Percentiles rank a stretch among this genome's conserved stretches.
Conservation (phyloP, 2,329 filamentous ascomycete genomes). For the Colletotrichum gloeosporioides region DNA sequence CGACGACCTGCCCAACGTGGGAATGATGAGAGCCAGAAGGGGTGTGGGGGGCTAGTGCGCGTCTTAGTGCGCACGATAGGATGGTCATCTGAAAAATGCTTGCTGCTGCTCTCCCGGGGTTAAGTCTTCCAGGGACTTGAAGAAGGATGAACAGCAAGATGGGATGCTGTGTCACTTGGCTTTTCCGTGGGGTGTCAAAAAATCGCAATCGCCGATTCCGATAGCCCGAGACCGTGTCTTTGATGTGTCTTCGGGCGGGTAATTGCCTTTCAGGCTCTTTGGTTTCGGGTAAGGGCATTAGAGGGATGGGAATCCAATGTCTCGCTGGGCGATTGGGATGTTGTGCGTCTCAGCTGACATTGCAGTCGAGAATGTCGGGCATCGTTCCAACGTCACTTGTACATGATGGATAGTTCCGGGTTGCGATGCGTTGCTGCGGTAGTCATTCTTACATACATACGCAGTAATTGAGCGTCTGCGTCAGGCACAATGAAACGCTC, state of each 20-base stretch:
- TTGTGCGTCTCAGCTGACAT: not conserved
- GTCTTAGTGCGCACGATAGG: not conserved
- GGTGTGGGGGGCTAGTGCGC: not conserved
- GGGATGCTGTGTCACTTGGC: not conserved
- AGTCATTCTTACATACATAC: not conserved
- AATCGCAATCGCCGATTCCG: not conserved
- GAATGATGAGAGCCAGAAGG: not conserved
- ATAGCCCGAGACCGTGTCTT: not conserved
- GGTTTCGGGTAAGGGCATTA: not conserved
- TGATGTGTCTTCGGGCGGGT: not conserved
- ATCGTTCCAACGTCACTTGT: not conserved
- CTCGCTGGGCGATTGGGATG: not conserved
- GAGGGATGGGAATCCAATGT: not conserved
- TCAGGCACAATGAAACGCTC: conserved; percentile 5
- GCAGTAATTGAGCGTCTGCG: not conserved
- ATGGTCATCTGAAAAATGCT: conserved; percentile 9
- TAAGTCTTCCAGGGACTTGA: not conserved
- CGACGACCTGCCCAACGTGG: conserved; percentile 7
- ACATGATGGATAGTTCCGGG: not conserved
- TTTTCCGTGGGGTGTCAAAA: not conserved
- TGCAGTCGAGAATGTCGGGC: not conserved
- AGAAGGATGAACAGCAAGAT: not conserved
- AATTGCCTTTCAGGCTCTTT: not conserved
- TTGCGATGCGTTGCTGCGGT: not conserved
- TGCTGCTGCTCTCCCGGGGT: not conserved